Evolutionary conservation across 2,329 filamentous ascomycete species (phyloP).

Genomic region (Aspergillus phoenicis): DNA sequence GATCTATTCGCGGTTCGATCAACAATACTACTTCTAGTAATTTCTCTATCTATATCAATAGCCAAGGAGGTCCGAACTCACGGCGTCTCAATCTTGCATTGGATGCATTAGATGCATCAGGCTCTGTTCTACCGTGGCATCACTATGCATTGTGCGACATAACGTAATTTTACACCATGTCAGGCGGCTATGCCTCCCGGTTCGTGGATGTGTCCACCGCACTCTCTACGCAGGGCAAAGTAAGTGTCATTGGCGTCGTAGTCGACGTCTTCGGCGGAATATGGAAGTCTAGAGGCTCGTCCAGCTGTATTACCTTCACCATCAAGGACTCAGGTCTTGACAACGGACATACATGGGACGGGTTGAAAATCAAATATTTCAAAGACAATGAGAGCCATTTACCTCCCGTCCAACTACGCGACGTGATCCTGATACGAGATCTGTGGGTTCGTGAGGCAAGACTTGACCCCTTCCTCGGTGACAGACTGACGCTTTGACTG

Average conservation of each 20-base stretch:
- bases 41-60: not conserved
- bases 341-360: conserved; percentile 44
- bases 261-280: conserved; percentile 62
- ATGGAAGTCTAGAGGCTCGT: conserved; percentile 53
- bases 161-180: conserved; percentile 6
- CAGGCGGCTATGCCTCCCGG: conserved; percentile 23
- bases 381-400: conserved; percentile 46
- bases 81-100: too few relatives aligned
- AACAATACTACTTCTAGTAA: not conserved
- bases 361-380: conserved; percentile 64
- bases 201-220: conserved; percentile 54
- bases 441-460: conserved; percentile 52
- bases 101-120: not conserved
- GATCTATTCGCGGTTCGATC: not conserved
- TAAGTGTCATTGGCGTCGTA: conserved; percentile 71
- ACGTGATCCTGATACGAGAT: conserved; percentile 66
- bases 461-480: not conserved
- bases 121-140: not conserved
- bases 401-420: conserved; percentile 54
- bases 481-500: not conserved
- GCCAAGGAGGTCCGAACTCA: too few relatives aligned
- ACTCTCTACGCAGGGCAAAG: conserved; percentile 37
- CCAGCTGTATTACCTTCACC: conserved; percentile 64
- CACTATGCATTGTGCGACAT: not conserved
- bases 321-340: conserved; percentile 60